Evolutionary conservation across 73 alveolate species (phyloP), one percentile per base, ranked within the genome.

Genomic region (Stentor roeselii): DNA sequence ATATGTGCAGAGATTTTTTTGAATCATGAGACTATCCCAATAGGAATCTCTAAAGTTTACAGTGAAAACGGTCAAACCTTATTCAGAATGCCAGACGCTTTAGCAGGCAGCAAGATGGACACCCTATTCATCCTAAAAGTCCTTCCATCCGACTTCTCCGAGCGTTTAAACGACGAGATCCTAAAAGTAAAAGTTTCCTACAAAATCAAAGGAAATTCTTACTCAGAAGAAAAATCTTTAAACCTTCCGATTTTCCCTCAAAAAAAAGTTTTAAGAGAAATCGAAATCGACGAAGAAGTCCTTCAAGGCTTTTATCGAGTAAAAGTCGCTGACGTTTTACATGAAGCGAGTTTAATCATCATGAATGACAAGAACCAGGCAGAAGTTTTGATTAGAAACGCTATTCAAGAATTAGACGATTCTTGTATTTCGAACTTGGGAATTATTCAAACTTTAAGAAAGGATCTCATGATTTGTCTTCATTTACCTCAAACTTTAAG

Each of bases 11-110:
- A 50, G 21, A 50, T 50, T 21, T 11, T 50, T 50, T 11, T 50
- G 30, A 6, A 6, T 11, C 30, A 50, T 50, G 21, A 11, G 30
- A 6, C 67, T 15, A 3, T 32, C 6, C 83, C 50, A 21, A 32
- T 80, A 15, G 27, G 35, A 11, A 58, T 80, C 11, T 80, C 87
- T 59, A 80, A 80, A 11, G 83, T 58, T 3, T 80, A 80, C 50
- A n/a, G 39, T 15, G 83, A 80, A 11, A 74, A 0, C 27, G 75
- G 84, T 38, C 42, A 80, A 80, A 67, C 1, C 34, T 27, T 21
- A 1, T 67, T 1, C 34, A 67, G 41, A 67, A 21, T 67, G 34
- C 80, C 80, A 15, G 41, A 21, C 2, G 27, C 34, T 30, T 34
- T 67, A 1, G 80, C 41, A 27, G 80, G 37, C 14, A 2, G 14